Percentiles rank a stretch among this genome's conserved stretches.
Conservation (phyloP, 2,329 filamentous ascomycete species). For the Penicillium sclerotigenum region DNA sequence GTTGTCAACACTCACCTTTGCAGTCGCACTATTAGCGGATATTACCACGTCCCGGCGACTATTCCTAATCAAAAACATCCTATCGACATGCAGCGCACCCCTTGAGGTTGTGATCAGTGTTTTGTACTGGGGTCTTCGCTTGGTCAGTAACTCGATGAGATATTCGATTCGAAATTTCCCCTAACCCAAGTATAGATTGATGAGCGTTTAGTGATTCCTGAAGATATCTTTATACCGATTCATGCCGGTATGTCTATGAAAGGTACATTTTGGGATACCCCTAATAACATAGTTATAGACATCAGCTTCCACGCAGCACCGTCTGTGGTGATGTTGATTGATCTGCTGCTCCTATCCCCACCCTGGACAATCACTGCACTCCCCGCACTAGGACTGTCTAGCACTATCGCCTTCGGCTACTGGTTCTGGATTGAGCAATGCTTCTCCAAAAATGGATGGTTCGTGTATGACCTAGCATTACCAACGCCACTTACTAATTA, state of each 20-base stretch:
- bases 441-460: conserved; percentile 58
- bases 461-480: conserved; percentile 30
- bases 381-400: conserved; percentile 51
- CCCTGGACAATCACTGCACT: conserved; percentile 57
- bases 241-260: conserved; percentile 33
- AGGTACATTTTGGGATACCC: conserved; percentile 23
- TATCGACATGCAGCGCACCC: conserved; percentile 57
- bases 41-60: conserved; percentile 50
- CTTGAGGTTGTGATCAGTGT: conserved; percentile 59
- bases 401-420: conserved; percentile 55
- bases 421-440: conserved; percentile 65
- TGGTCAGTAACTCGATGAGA: conserved; percentile 36
- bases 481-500: conserved; percentile 1
- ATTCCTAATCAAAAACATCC: conserved; percentile 57
- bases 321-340: conserved; percentile 52
- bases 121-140: conserved; percentile 59
- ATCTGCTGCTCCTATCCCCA: conserved; percentile 57
- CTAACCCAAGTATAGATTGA: conserved; percentile 36
- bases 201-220: conserved; percentile 50
- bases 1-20: conserved; percentile 55
- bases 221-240: conserved; percentile 38
- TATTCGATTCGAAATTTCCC: not conserved
- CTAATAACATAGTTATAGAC: conserved; percentile 29
- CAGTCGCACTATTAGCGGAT: conserved; percentile 55
- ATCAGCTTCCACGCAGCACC: conserved; percentile 53